Percentiles rank a stretch among this genome's conserved stretches.
phyloP scores from a whole-genome alignment of 805 yeast genomes.

The Kazachstania kunashirensis region DNA sequence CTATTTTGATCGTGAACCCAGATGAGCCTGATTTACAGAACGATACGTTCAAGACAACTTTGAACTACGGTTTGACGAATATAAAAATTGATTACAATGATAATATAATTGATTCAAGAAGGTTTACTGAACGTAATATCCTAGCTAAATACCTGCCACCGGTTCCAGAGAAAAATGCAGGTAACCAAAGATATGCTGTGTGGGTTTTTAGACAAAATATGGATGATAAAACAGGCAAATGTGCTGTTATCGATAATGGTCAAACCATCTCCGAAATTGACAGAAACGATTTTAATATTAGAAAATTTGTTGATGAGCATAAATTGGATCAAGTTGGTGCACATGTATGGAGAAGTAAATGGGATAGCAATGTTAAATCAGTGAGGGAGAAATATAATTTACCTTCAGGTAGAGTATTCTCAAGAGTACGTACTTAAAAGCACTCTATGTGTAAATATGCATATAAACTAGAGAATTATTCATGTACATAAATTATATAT shows the following conservation, averaged over 20 bases:
- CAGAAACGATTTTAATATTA: constrained; percentile 56
- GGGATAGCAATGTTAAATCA: constrained; percentile 62
- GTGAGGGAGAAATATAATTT: constrained; percentile 69
- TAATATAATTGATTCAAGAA: constrained; percentile 38
- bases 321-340: constrained; percentile 77
- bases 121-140: constrained; percentile 36
- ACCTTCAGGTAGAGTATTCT: constrained; percentile 66
- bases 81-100: constrained; percentile 48
- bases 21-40: constrained; percentile 71
- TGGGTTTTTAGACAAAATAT: constrained; percentile 78
- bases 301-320: constrained; percentile 50
- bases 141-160: constrained; percentile 63
- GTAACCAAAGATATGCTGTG: constrained; percentile 69
- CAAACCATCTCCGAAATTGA: constrained; percentile 7
- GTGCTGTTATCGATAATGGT: background rate
- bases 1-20: constrained; percentile 79
- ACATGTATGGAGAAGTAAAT: constrained; percentile 78
- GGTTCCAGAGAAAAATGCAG: constrained; percentile 79
- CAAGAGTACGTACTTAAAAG: constrained; percentile 40
- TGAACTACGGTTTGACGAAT: constrained; percentile 72
- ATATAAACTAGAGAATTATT: background rate
- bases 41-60: constrained; percentile 60
- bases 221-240: constrained; percentile 1
- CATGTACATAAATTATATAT: too few relatives aligned
- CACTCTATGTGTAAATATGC: constrained; percentile 5